Evolutionary conservation across 768 basidiomycete genomes (phyloP), one percentile per base, ranked within the genome.

Genomic region (Xerocomellus amylosporus): DNA sequence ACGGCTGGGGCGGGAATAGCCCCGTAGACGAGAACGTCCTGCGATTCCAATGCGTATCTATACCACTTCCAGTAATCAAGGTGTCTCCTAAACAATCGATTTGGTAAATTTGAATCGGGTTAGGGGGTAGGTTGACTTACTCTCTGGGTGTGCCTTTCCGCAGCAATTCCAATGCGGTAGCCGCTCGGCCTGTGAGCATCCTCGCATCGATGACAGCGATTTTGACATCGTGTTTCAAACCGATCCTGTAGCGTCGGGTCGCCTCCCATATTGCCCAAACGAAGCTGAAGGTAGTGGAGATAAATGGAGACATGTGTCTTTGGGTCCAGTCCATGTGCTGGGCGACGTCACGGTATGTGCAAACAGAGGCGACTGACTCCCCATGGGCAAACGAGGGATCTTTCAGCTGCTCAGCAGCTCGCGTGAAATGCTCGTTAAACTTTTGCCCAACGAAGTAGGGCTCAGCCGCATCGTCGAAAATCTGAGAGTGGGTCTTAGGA

Each of bases 211-310:
- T 90, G 53, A 91, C 74, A 14, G 89, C 88, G 57, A 91, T 88
- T 67, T 90, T 80, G 28, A 91, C 73, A 52, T 87, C 83, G 56
- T 88, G 86, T 68, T 91, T 90, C 49, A 89, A 72, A 37, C 83
- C 84, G 36, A 77, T 71, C 60, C 85, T 82, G 64, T 87, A 88
- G n/a, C 89, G 82, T 53, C 86, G 76, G 20, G 86, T 77, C 5
- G 88, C 89, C 66, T 91, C 89, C 87, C 87, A 91, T 36, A 90
- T 77, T 8, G 87, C 83, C 89, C 89, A 91, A 36, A 79, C 80
- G 59, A 90, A 87, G 73, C 86, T 90, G 67, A 90, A 90, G 6
- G 88, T 89, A 2, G 87, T 79, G 3, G 88, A 87, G 41, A 90
- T 79, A 56, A 81, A 90, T 5, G 82, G 77, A 0, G 89, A 91